Conservation (phyloP, 2,329 filamentous ascomycete species). For the Botryosphaeria agaves region DNA sequence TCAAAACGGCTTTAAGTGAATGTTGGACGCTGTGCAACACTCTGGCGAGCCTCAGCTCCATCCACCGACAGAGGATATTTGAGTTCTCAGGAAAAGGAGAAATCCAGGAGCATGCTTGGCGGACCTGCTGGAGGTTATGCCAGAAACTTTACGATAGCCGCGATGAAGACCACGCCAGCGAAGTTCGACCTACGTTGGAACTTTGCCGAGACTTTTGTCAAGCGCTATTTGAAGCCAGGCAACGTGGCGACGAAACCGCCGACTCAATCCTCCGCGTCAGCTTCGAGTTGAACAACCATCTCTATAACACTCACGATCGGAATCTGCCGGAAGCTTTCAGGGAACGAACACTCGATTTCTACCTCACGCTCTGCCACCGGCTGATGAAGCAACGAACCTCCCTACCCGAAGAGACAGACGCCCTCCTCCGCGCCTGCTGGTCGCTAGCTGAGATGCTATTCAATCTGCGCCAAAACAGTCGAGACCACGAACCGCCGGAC, state of each 20-base stretch:
- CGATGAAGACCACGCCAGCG: constrained; percentile 50
- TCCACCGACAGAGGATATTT: constrained; percentile 65
- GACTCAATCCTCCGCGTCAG: constrained; percentile 84
- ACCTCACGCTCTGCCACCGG: constrained; percentile 81
- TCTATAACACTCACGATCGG: constrained; percentile 83
- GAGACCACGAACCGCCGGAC: constrained; percentile 55
- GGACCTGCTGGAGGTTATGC: constrained; percentile 83
- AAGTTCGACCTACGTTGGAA: constrained; percentile 61
- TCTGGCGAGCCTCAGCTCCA: constrained; percentile 66
- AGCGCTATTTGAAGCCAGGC: constrained; percentile 70
- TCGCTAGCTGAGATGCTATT: constrained; percentile 84
- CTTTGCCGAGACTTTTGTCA: constrained; percentile 87
- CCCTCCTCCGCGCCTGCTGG: constrained; percentile 76
- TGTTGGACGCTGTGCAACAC: constrained; percentile 94
- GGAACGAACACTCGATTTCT: constrained; percentile 84
- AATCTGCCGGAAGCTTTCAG: constrained; percentile 71
- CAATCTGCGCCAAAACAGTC: constrained; percentile 65
- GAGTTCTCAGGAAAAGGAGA: constrained; percentile 56
- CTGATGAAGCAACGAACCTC: constrained; percentile 88
- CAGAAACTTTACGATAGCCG: constrained; percentile 73
- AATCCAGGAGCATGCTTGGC: constrained; percentile 78
- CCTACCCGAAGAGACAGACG: constrained; percentile 65
- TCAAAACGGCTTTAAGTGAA: constrained; percentile 65
- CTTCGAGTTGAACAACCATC: constrained; percentile 88
- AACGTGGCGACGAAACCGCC: constrained; percentile 57